A percentile compares a stretch with the other conserved stretches of the same genome.
These are phyloP conservation scores for Suillus americanus DNA, from an alignment of 768 basidiomycete species.

Conservation along the genomic window DNA sequence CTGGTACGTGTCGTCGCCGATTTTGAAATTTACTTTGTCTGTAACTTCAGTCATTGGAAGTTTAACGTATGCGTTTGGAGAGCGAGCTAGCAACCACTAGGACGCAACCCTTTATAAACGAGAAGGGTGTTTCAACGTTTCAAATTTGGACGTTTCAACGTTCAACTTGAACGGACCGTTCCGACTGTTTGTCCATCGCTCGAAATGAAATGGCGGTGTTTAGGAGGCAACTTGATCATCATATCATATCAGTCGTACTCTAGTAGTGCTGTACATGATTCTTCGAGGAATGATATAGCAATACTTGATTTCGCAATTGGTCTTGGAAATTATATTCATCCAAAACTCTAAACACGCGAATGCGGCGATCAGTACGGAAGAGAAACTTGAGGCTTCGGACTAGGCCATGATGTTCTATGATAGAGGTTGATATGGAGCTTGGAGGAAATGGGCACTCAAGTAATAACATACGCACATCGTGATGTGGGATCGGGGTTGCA, in stretches of 20 bases:
- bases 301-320: neutral
- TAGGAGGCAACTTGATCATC: neutral
- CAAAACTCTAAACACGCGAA: neutral
- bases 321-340: neutral
- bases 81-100: neutral
- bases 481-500: neutral
- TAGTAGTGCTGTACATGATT: neutral
- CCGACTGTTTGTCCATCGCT: neutral
- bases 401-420: neutral
- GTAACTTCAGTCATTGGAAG: slow-evolving; percentile 5
- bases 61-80: neutral
- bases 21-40: slow-evolving; percentile 1
- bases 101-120: neutral
- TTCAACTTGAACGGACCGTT: neutral
- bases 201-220: neutral
- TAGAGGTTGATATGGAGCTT: neutral
- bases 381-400: neutral
- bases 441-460: neutral
- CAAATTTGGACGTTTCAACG: neutral
- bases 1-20: slow-evolving; percentile 25
- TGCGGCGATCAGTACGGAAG: neutral
- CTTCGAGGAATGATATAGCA: neutral
- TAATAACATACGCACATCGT: no score
- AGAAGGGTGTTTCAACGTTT: neutral
- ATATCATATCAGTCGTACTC: neutral